Conservation (phyloP, 768 basidiomycete genomes). For the Rhodocollybia butyracea region DNA sequence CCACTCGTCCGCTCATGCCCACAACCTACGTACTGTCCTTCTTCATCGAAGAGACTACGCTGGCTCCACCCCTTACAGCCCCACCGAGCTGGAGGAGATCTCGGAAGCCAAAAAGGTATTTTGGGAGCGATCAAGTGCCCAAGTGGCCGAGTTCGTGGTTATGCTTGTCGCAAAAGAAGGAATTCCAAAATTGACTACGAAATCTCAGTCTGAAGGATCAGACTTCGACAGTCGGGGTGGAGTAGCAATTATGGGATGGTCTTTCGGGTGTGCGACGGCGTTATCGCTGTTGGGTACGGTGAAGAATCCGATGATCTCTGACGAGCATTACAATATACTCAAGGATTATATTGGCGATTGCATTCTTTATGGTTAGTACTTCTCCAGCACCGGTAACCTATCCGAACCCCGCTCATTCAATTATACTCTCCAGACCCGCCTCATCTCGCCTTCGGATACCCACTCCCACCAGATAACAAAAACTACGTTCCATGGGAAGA, state of each 20-base stretch:
- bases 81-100: conserved; percentile 17
- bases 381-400: not conserved
- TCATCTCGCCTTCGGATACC: conserved; percentile 12
- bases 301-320: conserved; percentile 4
- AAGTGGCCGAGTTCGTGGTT: conserved; percentile 16
- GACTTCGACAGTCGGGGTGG: too few relatives aligned
- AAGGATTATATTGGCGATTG: conserved; percentile 11
- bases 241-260: conserved; percentile 19
- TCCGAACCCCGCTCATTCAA: not conserved
- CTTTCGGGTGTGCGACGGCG: conserved; percentile 11
- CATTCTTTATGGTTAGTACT: conserved; percentile 15
- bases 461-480: conserved; percentile 2
- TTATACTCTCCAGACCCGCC: conserved; percentile 9
- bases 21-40: conserved; percentile 18
- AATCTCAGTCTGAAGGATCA: conserved; percentile 10
- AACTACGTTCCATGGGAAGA: conserved; percentile 11
- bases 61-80: conserved; percentile 18
- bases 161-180: conserved; percentile 13
- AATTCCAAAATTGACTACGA: conserved; percentile 12
- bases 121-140: conserved; percentile 14
- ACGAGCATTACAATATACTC: not conserved
- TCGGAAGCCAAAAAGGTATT: conserved; percentile 9
- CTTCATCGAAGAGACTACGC: conserved; percentile 21
- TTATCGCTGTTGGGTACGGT: conserved; percentile 5
- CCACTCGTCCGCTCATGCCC: conserved; percentile 5